Evolutionary conservation across 192 early-diverging fungal genomes (phyloP).

Genomic region (Rhizoclosmatium globosum): DNA sequence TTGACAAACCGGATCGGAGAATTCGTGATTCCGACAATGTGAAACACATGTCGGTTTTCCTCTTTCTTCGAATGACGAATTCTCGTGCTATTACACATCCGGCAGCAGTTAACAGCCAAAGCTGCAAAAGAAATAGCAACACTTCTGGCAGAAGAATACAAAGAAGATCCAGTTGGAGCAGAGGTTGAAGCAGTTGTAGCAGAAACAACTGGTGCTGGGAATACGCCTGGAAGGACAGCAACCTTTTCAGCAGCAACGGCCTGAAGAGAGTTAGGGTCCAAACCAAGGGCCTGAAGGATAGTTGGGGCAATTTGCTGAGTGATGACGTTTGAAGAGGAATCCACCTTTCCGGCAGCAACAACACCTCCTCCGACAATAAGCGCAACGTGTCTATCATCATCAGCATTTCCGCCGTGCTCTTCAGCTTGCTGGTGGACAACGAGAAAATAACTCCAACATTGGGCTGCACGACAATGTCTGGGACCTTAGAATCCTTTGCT

Average conservation of each 20-base stretch:
- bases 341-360: neutral
- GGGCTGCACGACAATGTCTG: conserved; percentile 29
- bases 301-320: neutral
- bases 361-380: neutral
- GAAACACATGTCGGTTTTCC: too few species aligned
- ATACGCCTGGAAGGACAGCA: neutral
- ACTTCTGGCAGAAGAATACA: too few species aligned
- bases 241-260: neutral
- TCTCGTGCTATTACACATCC: too few species aligned
- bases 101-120: too few species aligned
- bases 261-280: neutral
- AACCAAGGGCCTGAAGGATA: neutral
- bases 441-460: conserved; percentile 32
- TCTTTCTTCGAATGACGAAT: too few species aligned
- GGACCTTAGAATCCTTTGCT: conserved; percentile 5
- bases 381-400: conserved; percentile 22
- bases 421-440: neutral
- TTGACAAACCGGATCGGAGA: too few species aligned
- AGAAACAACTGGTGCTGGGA: neutral
- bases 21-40: too few species aligned
- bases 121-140: too few species aligned
- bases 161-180: too few species aligned
- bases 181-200: too few species aligned
- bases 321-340: neutral
- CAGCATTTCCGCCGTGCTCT: conserved; percentile 29